Evolutionary conservation across 805 yeast species (phyloP).

Genomic region (Suhomyces pyralidae): DNA sequence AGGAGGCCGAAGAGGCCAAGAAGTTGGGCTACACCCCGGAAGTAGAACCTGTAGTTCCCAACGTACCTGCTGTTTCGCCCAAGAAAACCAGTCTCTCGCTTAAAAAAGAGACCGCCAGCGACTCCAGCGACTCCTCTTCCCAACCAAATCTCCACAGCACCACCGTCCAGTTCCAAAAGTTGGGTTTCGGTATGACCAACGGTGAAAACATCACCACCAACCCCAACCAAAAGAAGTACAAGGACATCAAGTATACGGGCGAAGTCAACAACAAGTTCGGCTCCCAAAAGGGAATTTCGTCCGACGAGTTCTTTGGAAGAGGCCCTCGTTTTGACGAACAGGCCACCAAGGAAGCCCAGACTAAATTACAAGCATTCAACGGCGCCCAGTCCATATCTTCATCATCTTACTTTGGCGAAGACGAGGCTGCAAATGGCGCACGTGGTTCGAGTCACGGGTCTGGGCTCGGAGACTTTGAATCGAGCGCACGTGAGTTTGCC

Average conservation of each 20-base stretch:
- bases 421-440: constrained; percentile 37
- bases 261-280: constrained; percentile 78
- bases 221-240: constrained; percentile 39
- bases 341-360: constrained; percentile 74
- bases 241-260: constrained; percentile 67
- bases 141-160: constrained; percentile 40
- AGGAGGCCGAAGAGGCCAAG: constrained; percentile 71
- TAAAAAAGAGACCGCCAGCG: constrained; percentile 1
- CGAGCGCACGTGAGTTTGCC: constrained; percentile 59
- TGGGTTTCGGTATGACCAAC: constrained; percentile 87
- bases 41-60: constrained; percentile 1
- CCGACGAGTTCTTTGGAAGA: constrained; percentile 92
- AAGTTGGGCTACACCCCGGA: constrained; percentile 51
- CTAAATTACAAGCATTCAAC: constrained; percentile 75
- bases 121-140: neutral
- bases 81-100: constrained; percentile 1
- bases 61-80: constrained; percentile 9
- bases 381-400: constrained; percentile 93
- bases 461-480: constrained; percentile 49
- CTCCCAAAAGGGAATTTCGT: constrained; percentile 87
- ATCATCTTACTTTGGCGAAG: constrained; percentile 87
- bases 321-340: constrained; percentile 72
- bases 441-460: constrained; percentile 26
- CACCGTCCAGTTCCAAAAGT: constrained; percentile 70
- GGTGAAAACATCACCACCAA: constrained; percentile 53